A percentile compares a stretch with the other conserved stretches of the same genome.
Evolutionary conservation across 768 basidiomycete genomes (phyloP).

Genomic region (Fomitopsis serialis): DNA sequence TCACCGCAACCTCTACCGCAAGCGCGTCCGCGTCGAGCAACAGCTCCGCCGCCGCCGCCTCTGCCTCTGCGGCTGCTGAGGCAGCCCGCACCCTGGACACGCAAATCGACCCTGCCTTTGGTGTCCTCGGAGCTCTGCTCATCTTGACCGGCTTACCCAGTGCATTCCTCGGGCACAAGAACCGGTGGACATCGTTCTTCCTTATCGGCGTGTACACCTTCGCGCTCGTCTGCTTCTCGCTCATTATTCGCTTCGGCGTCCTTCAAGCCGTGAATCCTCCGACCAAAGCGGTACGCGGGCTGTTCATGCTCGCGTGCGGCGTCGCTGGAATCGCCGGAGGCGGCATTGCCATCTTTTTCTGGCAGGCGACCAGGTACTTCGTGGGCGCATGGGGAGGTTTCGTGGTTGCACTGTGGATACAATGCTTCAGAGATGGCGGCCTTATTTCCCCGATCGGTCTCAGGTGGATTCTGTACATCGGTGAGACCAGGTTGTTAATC

Average conservation of each 20-base stretch:
- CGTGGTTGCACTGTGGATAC: constrained; percentile 80
- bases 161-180: constrained; percentile 92
- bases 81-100: constrained; percentile 47
- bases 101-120: constrained; percentile 81
- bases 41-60: constrained; percentile 10
- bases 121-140: constrained; percentile 80
- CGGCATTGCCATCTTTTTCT: constrained; percentile 86
- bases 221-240: constrained; percentile 77
- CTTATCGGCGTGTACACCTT: constrained; percentile 88
- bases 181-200: constrained; percentile 95
- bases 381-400: constrained; percentile 86
- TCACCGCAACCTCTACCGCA: constrained; percentile 40
- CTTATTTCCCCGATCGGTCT: constrained; percentile 72
- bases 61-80: constrained; percentile 28
- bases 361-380: constrained; percentile 82
- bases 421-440: constrained; percentile 80
- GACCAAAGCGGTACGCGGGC: constrained; percentile 69
- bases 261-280: constrained; percentile 81
- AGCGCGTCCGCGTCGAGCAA: constrained; percentile 25
- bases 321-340: constrained; percentile 84
- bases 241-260: constrained; percentile 87
- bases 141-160: constrained; percentile 88
- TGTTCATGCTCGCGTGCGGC: constrained; percentile 80
- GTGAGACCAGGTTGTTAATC: constrained; percentile 32
- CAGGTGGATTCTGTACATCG: constrained; percentile 88